A percentile compares a stretch with the other conserved stretches of the same genome.
phyloP scores from a whole-genome alignment of 768 basidiomycete genomes.

The Lactifluus piperatus region DNA sequence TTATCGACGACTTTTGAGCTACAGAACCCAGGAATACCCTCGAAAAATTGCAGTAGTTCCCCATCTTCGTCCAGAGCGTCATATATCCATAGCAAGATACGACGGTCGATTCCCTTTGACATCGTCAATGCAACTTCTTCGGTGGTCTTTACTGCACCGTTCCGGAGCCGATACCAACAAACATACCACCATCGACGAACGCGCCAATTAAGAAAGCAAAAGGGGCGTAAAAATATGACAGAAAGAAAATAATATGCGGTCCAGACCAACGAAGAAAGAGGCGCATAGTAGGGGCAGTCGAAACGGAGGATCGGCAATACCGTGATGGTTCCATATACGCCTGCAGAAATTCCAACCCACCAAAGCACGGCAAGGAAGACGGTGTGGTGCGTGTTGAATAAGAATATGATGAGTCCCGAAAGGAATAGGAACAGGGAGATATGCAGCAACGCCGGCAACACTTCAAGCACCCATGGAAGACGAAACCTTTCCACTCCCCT shows the following conservation, averaged over 20 bases:
- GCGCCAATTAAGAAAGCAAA: no score
- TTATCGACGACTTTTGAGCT: background rate
- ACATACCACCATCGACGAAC: no score
- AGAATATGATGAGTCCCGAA: background rate
- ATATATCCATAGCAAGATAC: background rate
- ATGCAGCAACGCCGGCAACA: background rate
- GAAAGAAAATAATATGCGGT: background rate
- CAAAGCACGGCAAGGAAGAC: background rate
- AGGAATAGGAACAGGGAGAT: slow-evolving; percentile 1
- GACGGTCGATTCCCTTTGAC: no score
- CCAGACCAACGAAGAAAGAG: background rate
- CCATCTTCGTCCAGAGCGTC: no score
- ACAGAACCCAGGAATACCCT: no score
- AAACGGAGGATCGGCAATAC: no score
- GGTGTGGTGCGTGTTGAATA: background rate
- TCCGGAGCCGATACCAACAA: no score
- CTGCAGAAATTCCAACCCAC: background rate
- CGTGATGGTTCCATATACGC: background rate
- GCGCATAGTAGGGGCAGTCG: no score
- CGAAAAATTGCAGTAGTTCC: no score
- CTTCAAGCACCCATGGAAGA: background rate
- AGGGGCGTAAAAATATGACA: no score
- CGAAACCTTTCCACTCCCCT: background rate
- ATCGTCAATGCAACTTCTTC: no score
- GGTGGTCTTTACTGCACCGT: no score